Percentiles rank a stretch among this genome's conserved stretches.
These are phyloP conservation scores for Rhizoctonia solani DNA, from an alignment of 1,284 basidiomycete genomes.

Conservation along the genomic window DNA sequence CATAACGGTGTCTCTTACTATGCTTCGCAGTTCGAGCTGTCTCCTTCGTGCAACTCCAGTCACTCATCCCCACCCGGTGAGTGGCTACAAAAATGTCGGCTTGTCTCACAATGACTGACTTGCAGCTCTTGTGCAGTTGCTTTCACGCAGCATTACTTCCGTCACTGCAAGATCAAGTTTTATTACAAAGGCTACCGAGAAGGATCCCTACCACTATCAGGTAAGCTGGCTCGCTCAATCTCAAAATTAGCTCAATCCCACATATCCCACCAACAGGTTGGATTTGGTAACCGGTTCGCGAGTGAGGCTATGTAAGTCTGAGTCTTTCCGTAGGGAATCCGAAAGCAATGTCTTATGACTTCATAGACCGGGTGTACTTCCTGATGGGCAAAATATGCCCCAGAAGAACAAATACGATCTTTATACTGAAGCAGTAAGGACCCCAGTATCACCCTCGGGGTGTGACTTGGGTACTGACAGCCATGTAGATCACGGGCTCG, in stretches of 20 bases:
- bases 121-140: not conserved
- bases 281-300: constrained; percentile 45
- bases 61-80: not conserved
- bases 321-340: not conserved
- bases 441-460: not conserved
- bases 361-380: constrained; percentile 57
- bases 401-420: constrained; percentile 65
- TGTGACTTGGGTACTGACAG: not conserved
- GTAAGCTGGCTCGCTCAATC: constrained; percentile 45
- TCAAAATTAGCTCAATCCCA: not conserved
- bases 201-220: constrained; percentile 63
- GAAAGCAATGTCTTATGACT: not conserved
- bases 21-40: constrained; percentile 6
- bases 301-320: constrained; percentile 40
- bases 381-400: constrained; percentile 61
- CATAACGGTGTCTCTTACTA: not conserved
- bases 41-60: not conserved
- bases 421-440: constrained; percentile 60
- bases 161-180: constrained; percentile 51
- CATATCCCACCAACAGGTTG: constrained; percentile 41
- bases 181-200: constrained; percentile 48
- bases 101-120: not conserved
- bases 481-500: constrained; percentile 58
- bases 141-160: constrained; percentile 12
- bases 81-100: not conserved